Conservation (phyloP, 305 asterid species). For the Rubia peregrina region DNA sequence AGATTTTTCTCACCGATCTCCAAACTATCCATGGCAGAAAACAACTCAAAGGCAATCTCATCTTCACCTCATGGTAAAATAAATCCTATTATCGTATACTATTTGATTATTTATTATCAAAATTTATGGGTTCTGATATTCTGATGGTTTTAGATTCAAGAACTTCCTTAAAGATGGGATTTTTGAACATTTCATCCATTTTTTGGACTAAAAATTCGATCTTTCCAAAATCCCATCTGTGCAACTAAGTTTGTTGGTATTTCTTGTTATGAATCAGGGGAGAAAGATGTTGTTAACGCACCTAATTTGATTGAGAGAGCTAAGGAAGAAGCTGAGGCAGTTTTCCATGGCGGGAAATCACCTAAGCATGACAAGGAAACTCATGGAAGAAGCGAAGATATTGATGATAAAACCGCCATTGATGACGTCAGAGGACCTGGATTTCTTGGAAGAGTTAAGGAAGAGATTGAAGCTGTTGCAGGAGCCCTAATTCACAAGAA, state of each 20-base stretch:
- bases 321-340: constrained; percentile 28
- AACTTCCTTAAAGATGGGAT: constrained; percentile 5
- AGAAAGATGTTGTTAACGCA: constrained; percentile 31
- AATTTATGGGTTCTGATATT: not conserved
- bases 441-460: constrained; percentile 58
- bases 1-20: not conserved
- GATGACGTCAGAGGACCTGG: constrained; percentile 70
- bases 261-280: constrained; percentile 1
- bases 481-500: constrained; percentile 53
- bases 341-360: constrained; percentile 24
- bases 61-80: constrained; percentile 3
- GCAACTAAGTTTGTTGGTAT: not conserved
- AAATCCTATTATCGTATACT: not conserved
- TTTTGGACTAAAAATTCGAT: not conserved
- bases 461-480: constrained; percentile 75
- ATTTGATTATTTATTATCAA: not conserved
- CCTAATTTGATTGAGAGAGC: constrained; percentile 28
- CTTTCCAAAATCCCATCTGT: not conserved
- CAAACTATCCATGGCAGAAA: constrained; percentile 13
- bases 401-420: constrained; percentile 46
- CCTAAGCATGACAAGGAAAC: constrained; percentile 54
- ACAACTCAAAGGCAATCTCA: constrained; percentile 3
- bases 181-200: not conserved
- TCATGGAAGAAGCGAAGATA: constrained; percentile 60
- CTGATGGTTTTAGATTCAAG: not conserved